Evolutionary conservation across 1,284 basidiomycete species (phyloP), one percentile per base, ranked within the genome.

Genomic region (Coniophora puteana): DNA sequence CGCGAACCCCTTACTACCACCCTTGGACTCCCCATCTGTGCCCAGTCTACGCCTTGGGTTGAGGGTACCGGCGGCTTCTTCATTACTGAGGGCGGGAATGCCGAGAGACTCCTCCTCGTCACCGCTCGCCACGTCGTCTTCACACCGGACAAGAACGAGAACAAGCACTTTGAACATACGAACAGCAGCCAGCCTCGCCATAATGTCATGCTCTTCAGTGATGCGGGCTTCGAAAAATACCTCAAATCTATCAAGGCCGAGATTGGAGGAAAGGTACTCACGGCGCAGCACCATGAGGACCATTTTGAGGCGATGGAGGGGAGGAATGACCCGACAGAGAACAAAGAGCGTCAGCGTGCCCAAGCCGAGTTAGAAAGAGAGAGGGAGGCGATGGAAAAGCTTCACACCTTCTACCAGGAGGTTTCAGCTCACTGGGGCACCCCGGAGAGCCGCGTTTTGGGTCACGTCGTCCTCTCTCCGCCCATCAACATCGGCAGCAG

Each of bases 61-160:
- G 55, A 59, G 43, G 62, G 64, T 3, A 67, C 62, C 23, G 55
- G 50, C 11, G 61, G 58, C 5, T 53, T 68, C 44, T 68, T 59
- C 52, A 38, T 68, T 43, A 29, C 37, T 36, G 57, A 57, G 27
- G 37, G 43, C 36, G 43, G 41, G 3, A 28, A 51, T 11, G 42
- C 36, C 40, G 35, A 51, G n/a, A n/a, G n/a, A n/a, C n/a, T 64
- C 47, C 49, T 51, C 41, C 43, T 60, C 21, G n/a, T 65, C 36
- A 63, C 63, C 8, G 49, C 54, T 29, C 40, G 54, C 6, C 63
- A 63, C 39, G 51, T 57, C 41, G 25, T 56, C 31, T 48, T 57
- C 37, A 35, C 44, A 20, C 49, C 47, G 24, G 43, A 52, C 22
- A 36, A 43, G 30, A 36, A 43, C 8, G 12, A 29, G 14, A 61